Percentiles rank a stretch among this genome's conserved stretches.
Evolutionary conservation across 1,284 basidiomycete species (phyloP).

Genomic region (Vanrija humicola): DNA sequence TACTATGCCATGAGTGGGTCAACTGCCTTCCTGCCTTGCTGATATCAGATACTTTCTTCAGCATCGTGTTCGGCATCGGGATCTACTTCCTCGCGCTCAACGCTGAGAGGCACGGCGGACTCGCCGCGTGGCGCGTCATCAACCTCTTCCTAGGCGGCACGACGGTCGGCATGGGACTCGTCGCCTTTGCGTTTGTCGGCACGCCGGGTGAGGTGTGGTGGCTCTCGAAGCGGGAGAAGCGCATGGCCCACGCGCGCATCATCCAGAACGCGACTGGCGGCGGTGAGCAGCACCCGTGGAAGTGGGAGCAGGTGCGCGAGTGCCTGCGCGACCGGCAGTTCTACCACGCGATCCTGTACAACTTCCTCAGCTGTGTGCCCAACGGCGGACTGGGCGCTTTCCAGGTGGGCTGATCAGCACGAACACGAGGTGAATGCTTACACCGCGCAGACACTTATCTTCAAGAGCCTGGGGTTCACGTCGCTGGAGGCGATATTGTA

Average conservation of each 20-base stretch:
- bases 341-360: constrained; percentile 23
- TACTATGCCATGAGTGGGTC: constrained; percentile 30
- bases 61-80: constrained; percentile 10
- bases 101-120: constrained; percentile 16
- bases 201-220: constrained; percentile 26
- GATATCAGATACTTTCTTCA: constrained; percentile 9
- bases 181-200: constrained; percentile 21
- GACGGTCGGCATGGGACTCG: constrained; percentile 18
- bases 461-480: constrained; percentile 22
- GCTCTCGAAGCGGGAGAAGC: constrained; percentile 15
- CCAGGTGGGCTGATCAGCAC: background rate
- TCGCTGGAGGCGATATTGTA: constrained; percentile 21
- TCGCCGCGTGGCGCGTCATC: constrained; percentile 30
- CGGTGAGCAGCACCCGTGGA: constrained; percentile 20
- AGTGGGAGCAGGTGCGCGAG: constrained; percentile 24
- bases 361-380: constrained; percentile 21
- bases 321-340: constrained; percentile 29
- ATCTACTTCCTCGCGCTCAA: constrained; percentile 28
- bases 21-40: background rate
- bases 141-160: constrained; percentile 32
- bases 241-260: constrained; percentile 20
- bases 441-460: constrained; percentile 11
- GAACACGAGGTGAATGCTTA: too few relatives aligned
- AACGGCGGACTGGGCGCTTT: constrained; percentile 25
- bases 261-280: constrained; percentile 20